Percentiles rank a stretch among this genome's conserved stretches.
phyloP scores from a whole-genome alignment of 2,329 filamentous ascomycete species.

The Fusarium miscanthi region DNA sequence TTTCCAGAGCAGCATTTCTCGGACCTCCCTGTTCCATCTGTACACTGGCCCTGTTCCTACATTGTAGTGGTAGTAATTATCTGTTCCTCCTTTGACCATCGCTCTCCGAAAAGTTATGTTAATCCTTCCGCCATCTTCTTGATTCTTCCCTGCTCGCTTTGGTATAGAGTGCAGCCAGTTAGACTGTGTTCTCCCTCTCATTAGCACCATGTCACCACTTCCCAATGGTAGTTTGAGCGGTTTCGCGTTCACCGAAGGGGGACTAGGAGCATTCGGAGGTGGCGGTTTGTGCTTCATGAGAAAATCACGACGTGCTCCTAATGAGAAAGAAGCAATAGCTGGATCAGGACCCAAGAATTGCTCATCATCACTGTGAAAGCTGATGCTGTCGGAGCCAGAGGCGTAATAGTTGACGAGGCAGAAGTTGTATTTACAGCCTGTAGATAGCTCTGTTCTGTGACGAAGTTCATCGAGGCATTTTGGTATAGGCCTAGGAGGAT shows the following conservation, averaged over 20 bases:
- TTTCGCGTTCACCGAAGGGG: slow-evolving; percentile 46
- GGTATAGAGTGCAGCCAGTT: slow-evolving; percentile 84
- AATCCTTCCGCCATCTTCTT: slow-evolving; percentile 71
- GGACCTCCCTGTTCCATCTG: slow-evolving; percentile 69
- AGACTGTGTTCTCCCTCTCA: slow-evolving; percentile 79
- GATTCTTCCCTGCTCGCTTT: slow-evolving; percentile 74
- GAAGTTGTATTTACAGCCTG: slow-evolving; percentile 78
- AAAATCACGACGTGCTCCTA: slow-evolving; percentile 80
- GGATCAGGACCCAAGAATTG: slow-evolving; percentile 76
- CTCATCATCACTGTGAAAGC: slow-evolving; percentile 85
- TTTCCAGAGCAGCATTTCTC: slow-evolving; percentile 61
- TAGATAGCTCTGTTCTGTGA: slow-evolving; percentile 71
- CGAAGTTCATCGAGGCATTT: slow-evolving; percentile 74
- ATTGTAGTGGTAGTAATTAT: slow-evolving; percentile 89
- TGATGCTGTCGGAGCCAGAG: slow-evolving; percentile 79
- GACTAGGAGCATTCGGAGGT: slow-evolving; percentile 48
- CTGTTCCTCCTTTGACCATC: slow-evolving; percentile 76
- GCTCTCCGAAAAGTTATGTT: slow-evolving; percentile 84
- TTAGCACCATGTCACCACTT: slow-evolving; percentile 82
- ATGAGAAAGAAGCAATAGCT: slow-evolving; percentile 78
- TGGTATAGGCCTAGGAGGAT: slow-evolving; percentile 76
- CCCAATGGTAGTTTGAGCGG: slow-evolving; percentile 65
- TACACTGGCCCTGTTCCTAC: slow-evolving; percentile 76
- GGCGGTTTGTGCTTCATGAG: slow-evolving; percentile 81
- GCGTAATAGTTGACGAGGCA: slow-evolving; percentile 87